Conservation (phyloP, 148 eudicot species). For the Tetragonia tetragonoides region DNA sequence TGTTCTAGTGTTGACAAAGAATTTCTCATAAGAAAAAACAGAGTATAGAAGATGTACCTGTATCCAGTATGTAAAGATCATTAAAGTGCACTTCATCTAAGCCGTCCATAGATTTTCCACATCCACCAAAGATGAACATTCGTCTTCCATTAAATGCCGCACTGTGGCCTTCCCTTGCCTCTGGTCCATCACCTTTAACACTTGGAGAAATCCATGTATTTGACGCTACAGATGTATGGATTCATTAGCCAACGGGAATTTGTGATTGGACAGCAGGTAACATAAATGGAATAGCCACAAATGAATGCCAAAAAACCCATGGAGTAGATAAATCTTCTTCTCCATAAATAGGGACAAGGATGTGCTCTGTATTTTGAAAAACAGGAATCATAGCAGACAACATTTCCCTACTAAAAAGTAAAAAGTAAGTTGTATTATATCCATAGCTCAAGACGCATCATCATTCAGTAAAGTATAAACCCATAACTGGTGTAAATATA, state of each 20-base stretch:
- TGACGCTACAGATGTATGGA: constrained; percentile 44
- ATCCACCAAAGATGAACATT: constrained; percentile 92
- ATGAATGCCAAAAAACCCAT: not conserved
- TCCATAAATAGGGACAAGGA: not conserved
- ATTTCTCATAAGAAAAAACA: constrained; percentile 4
- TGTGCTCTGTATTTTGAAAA: not conserved
- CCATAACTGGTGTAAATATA: not conserved
- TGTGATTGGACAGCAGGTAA: not conserved
- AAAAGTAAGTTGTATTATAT: not conserved
- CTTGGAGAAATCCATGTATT: constrained; percentile 78
- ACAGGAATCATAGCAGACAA: not conserved
- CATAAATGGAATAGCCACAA: not conserved
- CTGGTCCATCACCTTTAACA: constrained; percentile 76
- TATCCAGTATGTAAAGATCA: constrained; percentile 80
- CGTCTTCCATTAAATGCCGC: constrained; percentile 81
- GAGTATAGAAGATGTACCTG: constrained; percentile 42
- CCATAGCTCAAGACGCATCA: not conserved
- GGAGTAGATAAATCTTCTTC: constrained; percentile 8
- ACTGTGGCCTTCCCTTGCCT: constrained; percentile 92
- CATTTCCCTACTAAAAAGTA: not conserved
- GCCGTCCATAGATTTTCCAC: constrained; percentile 61
- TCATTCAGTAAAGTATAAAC: not conserved
- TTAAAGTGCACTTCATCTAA: constrained; percentile 60
- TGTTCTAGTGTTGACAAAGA: not conserved
- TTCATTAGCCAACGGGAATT: constrained; percentile 6